Base-by-base conservation (phyloP, 2,329 filamentous ascomycete species). In the Helotiales sp. region DNA sequence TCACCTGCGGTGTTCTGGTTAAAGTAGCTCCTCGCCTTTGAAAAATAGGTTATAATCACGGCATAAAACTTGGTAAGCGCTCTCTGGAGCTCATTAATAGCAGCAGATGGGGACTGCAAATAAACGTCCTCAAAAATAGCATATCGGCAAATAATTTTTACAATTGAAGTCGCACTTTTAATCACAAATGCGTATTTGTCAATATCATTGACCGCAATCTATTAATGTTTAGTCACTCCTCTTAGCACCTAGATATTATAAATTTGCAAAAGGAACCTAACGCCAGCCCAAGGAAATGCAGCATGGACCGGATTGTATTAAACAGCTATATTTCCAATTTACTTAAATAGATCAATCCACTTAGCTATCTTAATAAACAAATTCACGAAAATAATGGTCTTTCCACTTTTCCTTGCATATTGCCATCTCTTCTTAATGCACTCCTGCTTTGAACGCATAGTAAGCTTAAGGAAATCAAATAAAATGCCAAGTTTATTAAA, bases 301-400 rank as follows among this genome's bases (percentile, higher is more conserved):
- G 61, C 60, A 64, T 71, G 69, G 13, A 20, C 64, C 15, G 69
- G 67, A 40, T 71, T 67, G 49, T 65, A 71, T 20, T 67, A 61
- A 17, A 65, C 62, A 22, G 65, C 61, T 8, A 24, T 57, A 62
- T 71, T 67, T 2, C 75, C 74, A 32, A 76, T 66, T 17, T 68
- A 58, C 58, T 71, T 74, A 54, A 76, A 75, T 55, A 72, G 75
- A n/a, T 75, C 47, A 6, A 76, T 52, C 74, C 71, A 77, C 1
- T 10, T 59, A 7, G 68, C 40, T 5, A 75, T 64, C 52, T 75
- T 76, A 5, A 71, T 69, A 13, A 68, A 65, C 5, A 68, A 22
- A 62, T 70, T 58, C 13, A 62, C 52, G n/a, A 66, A 37, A n/a
- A 61, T 52, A 17, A 61, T 34, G 4, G 28, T 52, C 43, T 61